Base-by-base conservation (phyloP, 371 early-diverging fungal genomes). In the Blakeslea trispora region DNA sequence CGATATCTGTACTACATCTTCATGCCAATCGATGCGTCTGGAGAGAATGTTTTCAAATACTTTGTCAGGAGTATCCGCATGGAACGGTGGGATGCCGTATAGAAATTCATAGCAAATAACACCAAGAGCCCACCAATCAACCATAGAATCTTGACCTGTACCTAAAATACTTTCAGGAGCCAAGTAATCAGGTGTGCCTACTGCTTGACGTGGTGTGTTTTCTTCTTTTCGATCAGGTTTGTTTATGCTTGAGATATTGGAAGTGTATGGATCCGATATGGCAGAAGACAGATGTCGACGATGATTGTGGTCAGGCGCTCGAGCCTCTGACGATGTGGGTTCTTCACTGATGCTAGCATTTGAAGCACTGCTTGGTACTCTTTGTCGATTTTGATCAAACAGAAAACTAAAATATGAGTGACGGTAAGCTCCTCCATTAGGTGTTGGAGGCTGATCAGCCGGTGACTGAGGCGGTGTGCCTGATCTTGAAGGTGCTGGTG, bases 181-280 rank as follows among this genome's bases (percentile, higher is more conserved):
- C 56, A 98, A 76, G 65, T 97, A 98, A 69, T 97, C 99, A 0
- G 99, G 99, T 13, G 99, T 98, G 10, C 99, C 99, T 11, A 93
- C 92, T 53, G 78, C 78, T 24, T 59, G 57, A 3, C 60, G 51
- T 5, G 60, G 53, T 5, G 50, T 42, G 14, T 47, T 46, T 3
- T 57, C 43, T 21, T 50, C 44, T 28, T 52, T 45, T 10, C 55
- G 56, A 9, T 42, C 49, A 18, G 55, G 45, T 4, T 49, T 50
- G 24, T 37, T 24, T 44, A 53, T 53, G n/a, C 47, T 55, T 2
- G 53, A 52, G 0, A 63, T 48, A 18, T 49, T 44, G 6, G 54
- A 54, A 14, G 63, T 53, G 3, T 57, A 23, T 14, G 60, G 45
- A 11, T 66, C 66, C 5, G 66, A 61, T 28, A 66, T 22, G 5